phyloP scores from a whole-genome alignment of 768 basidiomycete species.

The Rhizopogon rudus region DNA sequence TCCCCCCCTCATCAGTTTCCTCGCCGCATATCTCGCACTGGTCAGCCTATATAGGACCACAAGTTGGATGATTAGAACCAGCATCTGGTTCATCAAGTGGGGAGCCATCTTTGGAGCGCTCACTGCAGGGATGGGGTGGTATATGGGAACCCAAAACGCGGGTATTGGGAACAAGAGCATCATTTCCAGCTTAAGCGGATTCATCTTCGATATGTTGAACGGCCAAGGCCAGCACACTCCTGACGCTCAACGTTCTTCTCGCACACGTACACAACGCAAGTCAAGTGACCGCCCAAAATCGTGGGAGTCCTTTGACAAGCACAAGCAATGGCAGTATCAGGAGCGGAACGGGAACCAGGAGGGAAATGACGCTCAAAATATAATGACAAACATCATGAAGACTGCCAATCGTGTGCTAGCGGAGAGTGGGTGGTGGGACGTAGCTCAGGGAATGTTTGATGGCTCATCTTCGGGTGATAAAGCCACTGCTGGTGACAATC shows the following conservation, averaged over 20 bases:
- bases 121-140: constrained; percentile 52
- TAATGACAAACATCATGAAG: constrained; percentile 41
- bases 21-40: constrained; percentile 74
- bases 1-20: constrained; percentile 68
- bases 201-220: constrained; percentile 40
- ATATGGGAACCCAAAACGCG: constrained; percentile 37
- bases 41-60: constrained; percentile 75
- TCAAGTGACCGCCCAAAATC: constrained; percentile 34
- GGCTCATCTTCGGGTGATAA: constrained; percentile 8
- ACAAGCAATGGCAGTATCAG: constrained; percentile 54
- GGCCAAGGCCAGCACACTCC: constrained; percentile 28
- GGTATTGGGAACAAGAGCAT: constrained; percentile 28
- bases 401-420: constrained; percentile 24
- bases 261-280: constrained; percentile 12
- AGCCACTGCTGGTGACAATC: constrained; percentile 7
- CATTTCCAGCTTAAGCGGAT: constrained; percentile 33
- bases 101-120: constrained; percentile 52
- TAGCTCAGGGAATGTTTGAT: constrained; percentile 25
- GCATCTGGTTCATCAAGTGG: constrained; percentile 76
- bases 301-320: constrained; percentile 65
- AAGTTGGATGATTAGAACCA: constrained; percentile 63
- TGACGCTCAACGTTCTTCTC: constrained; percentile 17
- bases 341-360: constrained; percentile 17
- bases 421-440: constrained; percentile 36
- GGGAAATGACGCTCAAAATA: constrained; percentile 35